Base-by-base conservation (phyloP, 2,329 filamentous ascomycete genomes). In the Cladophialophora exuberans region DNA sequence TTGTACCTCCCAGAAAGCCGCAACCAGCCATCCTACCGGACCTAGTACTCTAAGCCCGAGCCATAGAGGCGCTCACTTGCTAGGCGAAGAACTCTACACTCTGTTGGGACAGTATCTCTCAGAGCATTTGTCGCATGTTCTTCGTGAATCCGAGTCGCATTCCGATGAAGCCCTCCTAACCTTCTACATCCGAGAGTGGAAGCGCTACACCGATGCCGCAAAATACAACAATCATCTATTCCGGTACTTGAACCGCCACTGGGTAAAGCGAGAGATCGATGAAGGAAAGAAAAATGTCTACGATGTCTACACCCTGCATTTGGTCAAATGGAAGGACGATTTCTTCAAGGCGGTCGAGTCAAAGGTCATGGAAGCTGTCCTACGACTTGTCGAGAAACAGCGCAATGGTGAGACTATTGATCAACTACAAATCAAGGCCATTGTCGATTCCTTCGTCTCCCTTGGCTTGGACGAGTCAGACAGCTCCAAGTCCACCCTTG, bases 221-320 rank as follows among this genome's bases (percentile, higher is more conserved):
- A 96, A 95, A 73, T 99, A 96, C 75, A 94, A 97, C 71, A 95
- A 99, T 73, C 93, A 99, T 70, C 78, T 99, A 6, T 99, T 99
- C 79, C 81, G 88, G 50, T 99, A 99, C 69, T 83, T 99, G 22
- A 99, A 99, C 69, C 85, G 94, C 25, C 94, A 99, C 74, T 99
- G 95, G 94, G 94, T 99, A 1, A 99, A 97, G 80, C 83, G 94
- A 25, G 94, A 99, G 75, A 96, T 99, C 76, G 94, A 99, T 61
- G 94, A 99, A 72, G 94, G 94, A 28, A 97, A 99, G 77, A 97
- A 97, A 78, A 89, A 93, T 67, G 89, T 97, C 6, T 97, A 95
- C 72, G 94, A 99, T 71, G 94, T 99, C 43, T 99, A 99, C 73
- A 99, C 94, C 0, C 77, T 99, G 30, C 94, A 99, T 66, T 79